These are phyloP conservation scores for Fusarium devonianum DNA, from an alignment of 2,329 filamentous ascomycete species.

Conservation along the genomic window DNA sequence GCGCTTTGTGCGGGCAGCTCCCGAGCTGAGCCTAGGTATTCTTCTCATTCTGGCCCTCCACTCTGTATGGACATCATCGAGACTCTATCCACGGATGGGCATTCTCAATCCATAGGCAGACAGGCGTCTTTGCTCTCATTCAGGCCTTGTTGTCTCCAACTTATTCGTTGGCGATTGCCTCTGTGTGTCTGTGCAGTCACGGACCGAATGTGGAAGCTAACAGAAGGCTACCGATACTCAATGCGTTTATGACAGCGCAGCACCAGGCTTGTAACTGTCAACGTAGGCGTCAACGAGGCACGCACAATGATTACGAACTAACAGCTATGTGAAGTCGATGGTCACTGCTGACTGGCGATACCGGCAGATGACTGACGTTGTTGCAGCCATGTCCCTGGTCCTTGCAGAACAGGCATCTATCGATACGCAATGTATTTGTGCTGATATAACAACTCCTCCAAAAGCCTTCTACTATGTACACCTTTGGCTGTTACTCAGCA, in stretches of 20 bases:
- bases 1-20: too few species aligned
- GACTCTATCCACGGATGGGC: too few species aligned
- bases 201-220: constrained; percentile 17
- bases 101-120: too few species aligned
- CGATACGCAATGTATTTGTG: background rate
- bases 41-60: too few species aligned
- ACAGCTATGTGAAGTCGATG: background rate
- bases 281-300: constrained; percentile 3
- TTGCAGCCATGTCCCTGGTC: constrained; percentile 4
- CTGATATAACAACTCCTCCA: background rate
- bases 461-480: constrained; percentile 10
- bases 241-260: constrained; percentile 15
- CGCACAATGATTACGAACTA: constrained; percentile 26
- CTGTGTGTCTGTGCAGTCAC: constrained; percentile 8
- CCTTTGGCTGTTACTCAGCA: background rate
- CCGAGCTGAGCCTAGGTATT: too few species aligned
- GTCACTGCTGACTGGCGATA: background rate
- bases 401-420: constrained; percentile 8
- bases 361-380: constrained; percentile 1
- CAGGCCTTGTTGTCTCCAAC: too few species aligned
- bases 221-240: constrained; percentile 23
- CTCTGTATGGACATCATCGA: too few species aligned
- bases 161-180: too few species aligned
- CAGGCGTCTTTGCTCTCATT: too few species aligned
- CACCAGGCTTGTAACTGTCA: constrained; percentile 4